These are phyloP conservation scores for Pyricularia pennisetigena DNA, from an alignment of 2,329 filamentous ascomycete genomes.

Conservation along the genomic window DNA sequence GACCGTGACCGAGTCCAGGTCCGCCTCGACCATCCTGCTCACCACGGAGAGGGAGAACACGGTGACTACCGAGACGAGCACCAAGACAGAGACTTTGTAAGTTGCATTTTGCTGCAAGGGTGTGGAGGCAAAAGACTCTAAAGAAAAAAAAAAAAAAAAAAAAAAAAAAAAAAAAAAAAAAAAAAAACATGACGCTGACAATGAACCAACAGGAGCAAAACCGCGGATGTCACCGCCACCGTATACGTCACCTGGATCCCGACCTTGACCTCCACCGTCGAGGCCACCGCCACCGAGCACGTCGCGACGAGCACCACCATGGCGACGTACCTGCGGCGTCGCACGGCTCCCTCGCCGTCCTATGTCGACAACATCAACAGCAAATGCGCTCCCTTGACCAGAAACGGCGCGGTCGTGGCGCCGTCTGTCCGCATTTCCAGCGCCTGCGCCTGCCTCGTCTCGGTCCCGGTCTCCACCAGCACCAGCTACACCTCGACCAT, in stretches of 20 bases:
- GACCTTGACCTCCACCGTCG: not conserved
- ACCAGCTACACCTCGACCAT: conserved; percentile 5
- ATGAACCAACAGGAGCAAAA: not conserved
- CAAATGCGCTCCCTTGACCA: not conserved
- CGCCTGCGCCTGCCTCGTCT: conserved; percentile 17
- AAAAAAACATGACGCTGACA: no score
- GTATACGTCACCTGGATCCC: not conserved
- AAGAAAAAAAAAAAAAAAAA: no score
- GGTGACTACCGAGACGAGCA: not conserved
- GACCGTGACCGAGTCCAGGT: not conserved
- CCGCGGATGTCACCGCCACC: not conserved
- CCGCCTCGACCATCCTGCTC: not conserved
- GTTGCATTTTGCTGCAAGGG: no score
- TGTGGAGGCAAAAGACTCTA: no score
- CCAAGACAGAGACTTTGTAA: not conserved
- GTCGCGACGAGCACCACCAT: not conserved
- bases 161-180: no score
- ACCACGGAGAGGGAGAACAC: not conserved
- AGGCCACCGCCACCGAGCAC: not conserved
- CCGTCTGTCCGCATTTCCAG: conserved; percentile 13
- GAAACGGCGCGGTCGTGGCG: not conserved
- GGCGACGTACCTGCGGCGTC: not conserved
- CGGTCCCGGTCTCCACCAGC: conserved; percentile 8
- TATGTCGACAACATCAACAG: not conserved
- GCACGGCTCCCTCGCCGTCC: not conserved